Conservation (phyloP, 371 early-diverging fungal genomes). For the Sporodiniella umbellata region DNA sequence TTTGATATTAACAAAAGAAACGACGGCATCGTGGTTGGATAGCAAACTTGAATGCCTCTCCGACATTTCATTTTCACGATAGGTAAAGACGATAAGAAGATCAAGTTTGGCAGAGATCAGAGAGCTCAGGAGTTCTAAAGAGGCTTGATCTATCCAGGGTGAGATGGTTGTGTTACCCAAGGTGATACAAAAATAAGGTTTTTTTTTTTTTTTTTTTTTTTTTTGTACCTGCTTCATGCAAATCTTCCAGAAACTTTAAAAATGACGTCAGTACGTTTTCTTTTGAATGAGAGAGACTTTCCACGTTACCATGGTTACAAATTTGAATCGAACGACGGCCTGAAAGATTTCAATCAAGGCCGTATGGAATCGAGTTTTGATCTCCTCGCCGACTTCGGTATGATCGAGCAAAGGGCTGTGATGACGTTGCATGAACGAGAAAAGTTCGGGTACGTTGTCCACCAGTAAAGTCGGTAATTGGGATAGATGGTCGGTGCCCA, state of each 20-base stretch:
- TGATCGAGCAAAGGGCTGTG: constrained; percentile 9
- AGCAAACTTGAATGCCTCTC: constrained; percentile 17
- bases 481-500: constrained; percentile 27
- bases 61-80: constrained; percentile 26
- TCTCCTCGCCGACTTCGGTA: constrained; percentile 35
- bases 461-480: constrained; percentile 37
- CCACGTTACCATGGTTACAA: constrained; percentile 42
- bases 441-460: constrained; percentile 41
- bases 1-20: constrained; percentile 35
- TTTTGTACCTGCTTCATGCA: constrained; percentile 55
- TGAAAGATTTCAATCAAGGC: constrained; percentile 47
- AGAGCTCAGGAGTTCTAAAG: constrained; percentile 40
- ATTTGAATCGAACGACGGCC: constrained; percentile 42
- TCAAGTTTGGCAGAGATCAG: constrained; percentile 37
- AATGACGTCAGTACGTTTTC: background rate
- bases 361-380: constrained; percentile 42
- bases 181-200: background rate
- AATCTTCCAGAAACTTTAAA: constrained; percentile 46
- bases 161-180: background rate
- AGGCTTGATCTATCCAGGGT: constrained; percentile 35
- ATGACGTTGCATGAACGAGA: constrained; percentile 20
- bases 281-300: background rate
- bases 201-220: too few species aligned
- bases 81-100: constrained; percentile 41
- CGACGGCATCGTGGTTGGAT: constrained; percentile 25